Evolutionary conservation across 805 yeast species (phyloP).

Genomic region (Yarrowia deformans): DNA sequence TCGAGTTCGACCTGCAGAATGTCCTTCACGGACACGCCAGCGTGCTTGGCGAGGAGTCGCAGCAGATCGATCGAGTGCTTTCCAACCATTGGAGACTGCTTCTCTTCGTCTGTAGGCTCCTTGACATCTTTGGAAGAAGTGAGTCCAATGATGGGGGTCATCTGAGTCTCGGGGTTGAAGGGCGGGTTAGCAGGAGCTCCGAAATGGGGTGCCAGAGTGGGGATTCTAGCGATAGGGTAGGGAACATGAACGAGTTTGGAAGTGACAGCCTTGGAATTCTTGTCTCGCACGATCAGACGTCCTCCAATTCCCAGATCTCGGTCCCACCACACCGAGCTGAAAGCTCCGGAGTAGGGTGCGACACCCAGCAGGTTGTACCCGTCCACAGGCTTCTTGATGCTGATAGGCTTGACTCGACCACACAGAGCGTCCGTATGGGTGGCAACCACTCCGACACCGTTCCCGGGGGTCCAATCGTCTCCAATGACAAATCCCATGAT

Average conservation of each 20-base stretch:
- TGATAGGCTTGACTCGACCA: conserved; percentile 71
- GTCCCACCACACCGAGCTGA: conserved; percentile 74
- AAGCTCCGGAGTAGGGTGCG: conserved; percentile 80
- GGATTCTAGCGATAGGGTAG: conserved; percentile 71
- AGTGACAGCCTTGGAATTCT: conserved; percentile 45
- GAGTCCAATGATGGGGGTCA: conserved; percentile 80
- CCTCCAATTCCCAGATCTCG: conserved; percentile 86
- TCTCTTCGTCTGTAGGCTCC: conserved; percentile 63
- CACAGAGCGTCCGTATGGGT: conserved; percentile 75
- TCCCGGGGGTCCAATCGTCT: conserved; percentile 63
- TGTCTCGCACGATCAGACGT: conserved; percentile 61
- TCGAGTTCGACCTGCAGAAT: conserved; percentile 77
- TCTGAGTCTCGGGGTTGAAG: conserved; percentile 78
- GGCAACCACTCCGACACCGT: conserved; percentile 67
- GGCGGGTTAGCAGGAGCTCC: conserved; percentile 74
- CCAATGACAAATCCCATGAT: conserved; percentile 75
- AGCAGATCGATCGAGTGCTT: conserved; percentile 72
- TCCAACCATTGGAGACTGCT: conserved; percentile 71
- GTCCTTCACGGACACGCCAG: conserved; percentile 65
- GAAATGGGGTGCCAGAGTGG: conserved; percentile 87
- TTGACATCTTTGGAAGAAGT: conserved; percentile 48
- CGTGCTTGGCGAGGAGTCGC: conserved; percentile 70
- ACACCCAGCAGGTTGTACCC: conserved; percentile 81
- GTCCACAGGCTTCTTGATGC: conserved; percentile 63
- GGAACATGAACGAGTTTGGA: conserved; percentile 53